These are phyloP conservation scores for Chaetoceros muelleri DNA, from an alignment of 108 stramenopile species.

Conservation along the genomic window DNA sequence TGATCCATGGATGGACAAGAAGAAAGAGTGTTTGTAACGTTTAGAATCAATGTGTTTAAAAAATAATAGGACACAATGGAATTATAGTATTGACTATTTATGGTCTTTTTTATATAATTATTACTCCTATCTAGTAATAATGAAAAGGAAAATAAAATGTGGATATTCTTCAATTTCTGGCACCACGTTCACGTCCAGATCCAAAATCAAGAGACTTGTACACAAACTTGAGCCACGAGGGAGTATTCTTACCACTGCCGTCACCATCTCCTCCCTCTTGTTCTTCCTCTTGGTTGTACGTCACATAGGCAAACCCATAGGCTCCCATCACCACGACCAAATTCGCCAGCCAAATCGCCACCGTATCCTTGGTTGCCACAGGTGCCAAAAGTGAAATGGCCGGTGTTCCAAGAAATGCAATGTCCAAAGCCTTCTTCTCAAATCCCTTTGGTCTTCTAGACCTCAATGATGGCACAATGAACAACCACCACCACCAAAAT, in stretches of 20 bases:
- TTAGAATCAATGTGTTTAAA: too few species aligned
- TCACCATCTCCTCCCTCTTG: slow-evolving; percentile 25
- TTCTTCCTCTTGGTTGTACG: slow-evolving; percentile 18
- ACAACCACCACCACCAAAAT: slow-evolving; percentile 98
- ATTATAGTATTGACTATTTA: too few species aligned
- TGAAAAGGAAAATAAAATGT: not conserved
- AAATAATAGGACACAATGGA: too few species aligned
- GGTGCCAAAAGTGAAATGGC: slow-evolving; percentile 77
- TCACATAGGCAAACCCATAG: slow-evolving; percentile 56
- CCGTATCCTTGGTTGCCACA: slow-evolving; percentile 84
- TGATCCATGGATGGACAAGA: not conserved
- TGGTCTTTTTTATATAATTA: too few species aligned
- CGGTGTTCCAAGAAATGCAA: slow-evolving; percentile 91
- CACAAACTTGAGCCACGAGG: slow-evolving; percentile 76
- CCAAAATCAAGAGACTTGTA: slow-evolving; percentile 87
- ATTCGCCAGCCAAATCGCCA: slow-evolving; percentile 76
- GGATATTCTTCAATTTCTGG: slow-evolving; percentile 29
- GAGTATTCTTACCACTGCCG: slow-evolving; percentile 25
- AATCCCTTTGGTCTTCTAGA: slow-evolving; percentile 71
- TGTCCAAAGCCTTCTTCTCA: slow-evolving; percentile 93
- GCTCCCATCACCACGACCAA: slow-evolving; percentile 57
- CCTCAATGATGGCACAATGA: slow-evolving; percentile 88
- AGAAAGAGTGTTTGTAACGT: not conserved
- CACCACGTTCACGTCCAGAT: slow-evolving; percentile 74
- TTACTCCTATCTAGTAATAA: slow-evolving; percentile 1